Base-by-base conservation (phyloP, 1,139 yeast genomes). In the Lodderomyces oxycetoniae region DNA sequence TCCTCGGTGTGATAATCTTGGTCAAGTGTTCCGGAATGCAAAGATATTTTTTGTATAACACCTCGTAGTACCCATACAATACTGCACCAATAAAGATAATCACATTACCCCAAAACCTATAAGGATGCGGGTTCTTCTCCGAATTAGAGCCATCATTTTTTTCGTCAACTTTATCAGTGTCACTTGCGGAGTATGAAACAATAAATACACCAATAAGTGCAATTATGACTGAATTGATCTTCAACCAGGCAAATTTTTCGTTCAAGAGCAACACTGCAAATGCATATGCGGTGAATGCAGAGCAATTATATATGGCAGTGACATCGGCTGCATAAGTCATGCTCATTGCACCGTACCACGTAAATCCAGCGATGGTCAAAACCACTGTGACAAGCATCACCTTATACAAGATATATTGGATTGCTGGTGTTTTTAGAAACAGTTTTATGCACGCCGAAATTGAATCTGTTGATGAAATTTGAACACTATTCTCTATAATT, bases 221-320 rank as follows among this genome's bases (percentile, higher is more conserved):
- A 24, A 82, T 63, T 1, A 77, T 45, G 8, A 87, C 95, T n/a
- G 89, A 77, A 27, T 67, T 53, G 6, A 78, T 70, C 53, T 86
- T 87, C 38, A 77, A 57, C 69, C 77, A 68, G 1, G 83, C 72
- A 46, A 85, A 77, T 32, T 59, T 63, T 48, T 87, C 96, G 26
- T 68, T 59, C 34, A 87, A 65, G 28, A 87, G 57, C 2, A 89
- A 86, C 19, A 87, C 79, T 2, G 94, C 88, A 58, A 87, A 86
- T 4, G 86, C 75, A 50, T 87, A 81, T 0, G 95, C 95, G 5
- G 89, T 81, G 53, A 87, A 86, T 0, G 95, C 94, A 9, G 89
- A 80, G 51, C 94, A 85, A 59, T 87, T 87, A 59, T 86, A 87
- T 42, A 87, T 87, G 7, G 95, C 95, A 3, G 95, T 86, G 19